These are phyloP conservation scores for Leucocoprinus leucothites DNA, from an alignment of 768 basidiomycete species.

Conservation along the genomic window DNA sequence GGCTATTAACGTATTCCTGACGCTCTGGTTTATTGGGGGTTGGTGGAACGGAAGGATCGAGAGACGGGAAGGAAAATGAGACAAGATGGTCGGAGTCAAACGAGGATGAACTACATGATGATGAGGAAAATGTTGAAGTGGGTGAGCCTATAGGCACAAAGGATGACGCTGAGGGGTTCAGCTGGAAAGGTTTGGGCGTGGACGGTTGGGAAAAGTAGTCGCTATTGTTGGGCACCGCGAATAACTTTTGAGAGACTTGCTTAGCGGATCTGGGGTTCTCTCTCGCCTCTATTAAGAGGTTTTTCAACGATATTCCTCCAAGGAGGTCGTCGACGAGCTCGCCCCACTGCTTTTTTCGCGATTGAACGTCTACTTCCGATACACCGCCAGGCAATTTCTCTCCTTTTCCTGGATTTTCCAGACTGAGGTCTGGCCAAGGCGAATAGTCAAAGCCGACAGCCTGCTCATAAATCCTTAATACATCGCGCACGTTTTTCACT, in stretches of 20 bases:
- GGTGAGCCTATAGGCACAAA: constrained; percentile 38
- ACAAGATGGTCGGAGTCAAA: constrained; percentile 20
- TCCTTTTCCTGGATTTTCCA: constrained; percentile 10
- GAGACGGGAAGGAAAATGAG: constrained; percentile 48
- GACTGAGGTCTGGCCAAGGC: constrained; percentile 17
- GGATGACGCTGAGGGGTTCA: constrained; percentile 43
- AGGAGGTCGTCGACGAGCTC: constrained; percentile 38
- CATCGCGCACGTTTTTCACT: constrained; percentile 33
- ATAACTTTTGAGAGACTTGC: background rate
- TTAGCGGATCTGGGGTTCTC: background rate
- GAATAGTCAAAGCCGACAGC: constrained; percentile 38
- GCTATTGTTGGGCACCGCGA: background rate
- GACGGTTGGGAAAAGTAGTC: constrained; percentile 45
- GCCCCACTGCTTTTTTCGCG: constrained; percentile 39
- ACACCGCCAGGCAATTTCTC: constrained; percentile 20
- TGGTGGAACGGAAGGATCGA: constrained; percentile 21
- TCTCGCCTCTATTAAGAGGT: constrained; percentile 4
- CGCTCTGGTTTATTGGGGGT: constrained; percentile 44
- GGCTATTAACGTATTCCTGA: constrained; percentile 42
- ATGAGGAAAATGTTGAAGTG: constrained; percentile 18
- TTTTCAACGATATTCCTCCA: constrained; percentile 14
- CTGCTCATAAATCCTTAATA: constrained; percentile 35
- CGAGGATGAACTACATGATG: constrained; percentile 1
- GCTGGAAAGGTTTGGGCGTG: constrained; percentile 40
- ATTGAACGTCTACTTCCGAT: constrained; percentile 30